Base-by-base conservation (phyloP, 768 basidiomycete genomes). In the Rhodotorula kratochvilovae region DNA sequence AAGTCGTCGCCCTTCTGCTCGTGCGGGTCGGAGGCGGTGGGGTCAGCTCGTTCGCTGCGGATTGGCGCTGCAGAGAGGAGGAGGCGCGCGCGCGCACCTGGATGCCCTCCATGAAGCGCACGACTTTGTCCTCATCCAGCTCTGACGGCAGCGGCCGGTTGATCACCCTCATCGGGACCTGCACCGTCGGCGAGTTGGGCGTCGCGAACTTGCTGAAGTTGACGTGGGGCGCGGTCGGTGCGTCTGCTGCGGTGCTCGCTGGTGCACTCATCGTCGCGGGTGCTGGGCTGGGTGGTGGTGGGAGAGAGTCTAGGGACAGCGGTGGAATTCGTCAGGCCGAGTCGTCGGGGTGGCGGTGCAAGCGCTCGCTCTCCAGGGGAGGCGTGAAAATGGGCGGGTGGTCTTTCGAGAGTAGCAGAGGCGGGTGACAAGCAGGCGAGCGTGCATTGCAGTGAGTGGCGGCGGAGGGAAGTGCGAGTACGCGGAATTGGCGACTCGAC, bases 51-150 rank as follows among this genome's bases (percentile, higher is more conserved):
- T 6, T 25, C 1, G 3, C 2, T 27, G 5, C 54, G 36, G 42
- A 27, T 25, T 21, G 29, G 57, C 1, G 5, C 27, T 21, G 33
- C 25, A 13, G 36, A n/a, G 2, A 39, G 25, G 25, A 1, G 35
- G 54, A 15, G 39, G 25, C n/a, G 61, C 7, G 39, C 35, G 12
- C 5, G 67, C 78, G 31, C 50, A 80, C 80, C 76, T 78, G 58
- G 71, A 81, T 78, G 55, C 80, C 81, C 60, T 77, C 66, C 79
- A 81, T 79, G 71, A 81, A 81, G 19, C 71, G 65, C 63, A 71
- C 21, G 0, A 81, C 80, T 66, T 81, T 81, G 15, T 55, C 71
- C 72, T 81, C 78, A 64, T 79, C 79, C 56, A 81, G 68, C 56
- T 76, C 76, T 3, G 77, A 77, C 17, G 80, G 80, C 4, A 81